phyloP scores from a whole-genome alignment of 2,329 filamentous ascomycete species.

The Scedosporium dehoogii region DNA sequence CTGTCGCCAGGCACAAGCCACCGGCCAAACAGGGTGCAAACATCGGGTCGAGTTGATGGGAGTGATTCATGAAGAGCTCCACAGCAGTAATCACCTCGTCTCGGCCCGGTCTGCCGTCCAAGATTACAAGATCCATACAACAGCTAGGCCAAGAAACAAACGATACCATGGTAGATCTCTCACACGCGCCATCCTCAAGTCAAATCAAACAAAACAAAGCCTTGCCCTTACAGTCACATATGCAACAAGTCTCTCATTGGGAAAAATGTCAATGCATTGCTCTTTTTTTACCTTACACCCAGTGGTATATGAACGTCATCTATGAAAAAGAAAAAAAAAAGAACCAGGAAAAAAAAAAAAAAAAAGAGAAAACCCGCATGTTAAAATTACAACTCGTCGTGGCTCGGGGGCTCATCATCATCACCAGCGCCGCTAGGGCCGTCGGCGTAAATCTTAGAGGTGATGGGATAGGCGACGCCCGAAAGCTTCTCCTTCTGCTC shows the following conservation, averaged over 20 bases:
- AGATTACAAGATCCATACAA: too few relatives aligned
- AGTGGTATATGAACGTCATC: slow-evolving; percentile 7
- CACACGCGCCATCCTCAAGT: too few relatives aligned
- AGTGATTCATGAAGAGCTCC: too few relatives aligned
- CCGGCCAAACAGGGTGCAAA: too few relatives aligned
- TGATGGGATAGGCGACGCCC: slow-evolving; percentile 95
- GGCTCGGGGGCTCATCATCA: slow-evolving; percentile 62
- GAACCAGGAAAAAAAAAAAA: neutral
- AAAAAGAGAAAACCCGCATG: neutral
- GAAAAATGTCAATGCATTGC: slow-evolving; percentile 4
- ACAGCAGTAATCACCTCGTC: too few relatives aligned
- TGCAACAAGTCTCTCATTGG: neutral
- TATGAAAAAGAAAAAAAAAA: slow-evolving; percentile 4
- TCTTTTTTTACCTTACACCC: slow-evolving; percentile 4
- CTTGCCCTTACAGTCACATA: neutral
- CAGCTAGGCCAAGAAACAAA: too few relatives aligned
- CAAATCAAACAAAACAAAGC: neutral
- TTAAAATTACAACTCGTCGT: slow-evolving; percentile 65
- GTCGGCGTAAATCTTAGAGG: slow-evolving; percentile 84
- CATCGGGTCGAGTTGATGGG: too few relatives aligned
- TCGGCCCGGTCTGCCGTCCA: too few relatives aligned
- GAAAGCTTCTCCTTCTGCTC: slow-evolving; percentile 99
- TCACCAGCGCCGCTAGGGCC: slow-evolving; percentile 51
- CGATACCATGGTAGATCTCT: too few relatives aligned
- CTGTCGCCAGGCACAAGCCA: too few relatives aligned